These are phyloP conservation scores for Jatropha podagrica DNA, from an alignment of 441 rosid species.

Conservation along the genomic window DNA sequence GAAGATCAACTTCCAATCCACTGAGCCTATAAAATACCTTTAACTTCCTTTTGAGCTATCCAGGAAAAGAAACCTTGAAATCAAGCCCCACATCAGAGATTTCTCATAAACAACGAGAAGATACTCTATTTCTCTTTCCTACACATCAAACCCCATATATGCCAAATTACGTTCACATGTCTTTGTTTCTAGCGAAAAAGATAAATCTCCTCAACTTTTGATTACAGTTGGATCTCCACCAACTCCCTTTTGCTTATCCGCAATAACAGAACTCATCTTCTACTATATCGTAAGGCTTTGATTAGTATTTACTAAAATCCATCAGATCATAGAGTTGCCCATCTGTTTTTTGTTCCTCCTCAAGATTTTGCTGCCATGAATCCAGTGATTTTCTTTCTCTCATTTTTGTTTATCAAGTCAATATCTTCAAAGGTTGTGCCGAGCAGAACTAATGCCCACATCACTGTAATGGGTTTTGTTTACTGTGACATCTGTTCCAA, in stretches of 20 bases:
- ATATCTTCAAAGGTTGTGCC: conserved; percentile 37
- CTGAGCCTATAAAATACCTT: conserved; percentile 6
- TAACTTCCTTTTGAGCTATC: neutral
- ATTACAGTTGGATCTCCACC: conserved; percentile 50
- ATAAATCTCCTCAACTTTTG: conserved; percentile 34
- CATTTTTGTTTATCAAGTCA: conserved; percentile 35
- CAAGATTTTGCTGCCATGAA: conserved; percentile 34
- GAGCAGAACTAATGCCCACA: conserved; percentile 39
- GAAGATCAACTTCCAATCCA: neutral
- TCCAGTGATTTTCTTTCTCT: conserved; percentile 38
- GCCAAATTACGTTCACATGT: conserved; percentile 78
- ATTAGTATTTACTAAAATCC: conserved; percentile 23
- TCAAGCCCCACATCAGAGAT: conserved; percentile 29
- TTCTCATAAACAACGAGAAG: conserved; percentile 25
- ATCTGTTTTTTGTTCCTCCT: conserved; percentile 14
- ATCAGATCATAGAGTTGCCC: conserved; percentile 17
- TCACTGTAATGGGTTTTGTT: conserved; percentile 86
- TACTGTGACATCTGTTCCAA: conserved; percentile 96
- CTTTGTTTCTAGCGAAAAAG: conserved; percentile 45
- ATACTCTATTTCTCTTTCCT: conserved; percentile 28
- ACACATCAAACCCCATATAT: conserved; percentile 30
- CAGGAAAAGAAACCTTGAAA: conserved; percentile 3
- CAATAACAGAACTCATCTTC: conserved; percentile 33
- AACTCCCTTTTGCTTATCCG: conserved; percentile 30
- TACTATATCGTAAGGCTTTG: conserved; percentile 26